Evolutionary conservation across 176 grass and related monocot genomes (phyloP), one percentile per base, ranked within the genome.

Genomic region (Musa schizocarpa): DNA sequence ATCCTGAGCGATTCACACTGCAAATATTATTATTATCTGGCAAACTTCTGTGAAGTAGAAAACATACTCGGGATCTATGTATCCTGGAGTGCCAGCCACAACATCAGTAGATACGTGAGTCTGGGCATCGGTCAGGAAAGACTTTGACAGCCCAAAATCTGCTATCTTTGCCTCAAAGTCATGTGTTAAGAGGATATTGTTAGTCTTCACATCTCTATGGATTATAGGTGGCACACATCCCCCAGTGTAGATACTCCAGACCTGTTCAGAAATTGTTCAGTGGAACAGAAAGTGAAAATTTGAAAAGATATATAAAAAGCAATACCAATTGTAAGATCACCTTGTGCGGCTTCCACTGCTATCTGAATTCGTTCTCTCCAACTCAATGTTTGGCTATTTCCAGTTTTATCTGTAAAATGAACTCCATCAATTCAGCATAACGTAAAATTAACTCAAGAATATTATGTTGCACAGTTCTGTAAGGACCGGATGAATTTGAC

Each of bases 141-240:
- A 14, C 76, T 78, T 78, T 14, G 76, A 78, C 64, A 78, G 14
- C 14, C 76, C 76, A 68, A 78, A 78, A 48, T 78, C 52, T 13
- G 52, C 76, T 29, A 78, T 43, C 63, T 78, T 78, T 8, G 76
- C 76, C 51, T 68, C 64, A 5, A 78, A 26, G 19, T 19, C 56
- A 3, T 34, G 19, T 50, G 50, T 56, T 23, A 78, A 43, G 14
- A 78, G 76, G 8, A 78, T 78, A 25, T 78, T 78, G 50, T 11
- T 16, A 4, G 64, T 67, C 50, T 78, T 78, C 51, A 78, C 64
- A 48, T 78, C 76, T 57, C 76, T 69, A 12, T 78, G 76, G 29
- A 78, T 54, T 27, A 68, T 50, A 2, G 76, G 29, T n/a, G 76
- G 76, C 52, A 9, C 25, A 50, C 76, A 69, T n/a, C 43, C 43